Evolutionary conservation across 352 stramenopile genomes (phyloP).

Genomic region (Pythium dissotocum): DNA sequence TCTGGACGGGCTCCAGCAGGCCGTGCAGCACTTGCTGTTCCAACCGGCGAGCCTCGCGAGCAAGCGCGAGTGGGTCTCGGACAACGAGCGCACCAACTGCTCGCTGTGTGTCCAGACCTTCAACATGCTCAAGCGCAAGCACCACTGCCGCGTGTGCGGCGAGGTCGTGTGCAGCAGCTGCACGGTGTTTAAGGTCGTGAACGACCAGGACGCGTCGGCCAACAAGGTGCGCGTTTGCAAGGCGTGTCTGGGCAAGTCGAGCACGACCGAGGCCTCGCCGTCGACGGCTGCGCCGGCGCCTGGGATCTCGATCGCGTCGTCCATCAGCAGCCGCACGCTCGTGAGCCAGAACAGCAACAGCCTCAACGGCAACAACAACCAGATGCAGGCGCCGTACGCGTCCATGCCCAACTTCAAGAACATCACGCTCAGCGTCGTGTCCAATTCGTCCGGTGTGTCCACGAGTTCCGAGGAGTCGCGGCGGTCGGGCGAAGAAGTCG

Average conservation of each 20-base stretch:
- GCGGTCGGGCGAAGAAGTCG: constrained; percentile 27
- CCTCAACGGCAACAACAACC: constrained; percentile 19
- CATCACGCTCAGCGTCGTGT: constrained; percentile 32
- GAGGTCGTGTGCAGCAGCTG: constrained; percentile 85
- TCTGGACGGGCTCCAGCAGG: constrained; percentile 49
- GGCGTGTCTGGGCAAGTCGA: constrained; percentile 69
- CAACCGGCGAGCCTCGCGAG: constrained; percentile 56
- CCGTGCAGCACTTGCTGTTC: constrained; percentile 75
- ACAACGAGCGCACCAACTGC: constrained; percentile 76
- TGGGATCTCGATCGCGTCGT: constrained; percentile 1
- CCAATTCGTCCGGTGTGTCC: constrained; percentile 31
- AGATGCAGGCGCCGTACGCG: constrained; percentile 7
- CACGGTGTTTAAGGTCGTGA: constrained; percentile 79
- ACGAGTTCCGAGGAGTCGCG: constrained; percentile 33
- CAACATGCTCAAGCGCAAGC: constrained; percentile 75
- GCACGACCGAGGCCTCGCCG: constrained; percentile 27
- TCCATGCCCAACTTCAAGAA: constrained; percentile 32
- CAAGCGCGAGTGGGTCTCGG: constrained; percentile 82
- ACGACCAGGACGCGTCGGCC: constrained; percentile 41
- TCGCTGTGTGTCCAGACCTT: constrained; percentile 81
- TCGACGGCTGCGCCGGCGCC: constrained; percentile 13
- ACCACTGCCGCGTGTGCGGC: constrained; percentile 86
- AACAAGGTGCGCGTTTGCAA: constrained; percentile 80
- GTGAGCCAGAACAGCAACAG: constrained; percentile 8
- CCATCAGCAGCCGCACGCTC: constrained; percentile 3